Percentiles rank a stretch among this genome's conserved stretches.
Evolutionary conservation across 1,284 basidiomycete species (phyloP).

Genomic region (Ceratorhiza oryzae-sativae): DNA sequence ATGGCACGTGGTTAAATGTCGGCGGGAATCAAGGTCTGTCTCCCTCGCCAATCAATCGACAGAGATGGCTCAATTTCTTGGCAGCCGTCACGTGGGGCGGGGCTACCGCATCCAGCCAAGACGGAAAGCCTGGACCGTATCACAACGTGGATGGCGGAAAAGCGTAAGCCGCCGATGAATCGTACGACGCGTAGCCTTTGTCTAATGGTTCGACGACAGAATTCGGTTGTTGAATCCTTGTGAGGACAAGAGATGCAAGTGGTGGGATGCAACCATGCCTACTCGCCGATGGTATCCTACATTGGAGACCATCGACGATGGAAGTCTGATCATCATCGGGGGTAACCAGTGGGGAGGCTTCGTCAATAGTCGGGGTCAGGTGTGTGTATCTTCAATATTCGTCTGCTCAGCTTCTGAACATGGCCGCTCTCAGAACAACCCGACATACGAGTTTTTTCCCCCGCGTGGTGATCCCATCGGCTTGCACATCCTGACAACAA

Average conservation of each 20-base stretch:
- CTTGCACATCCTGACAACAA: conserved; percentile 80
- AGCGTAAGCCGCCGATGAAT: conserved; percentile 57
- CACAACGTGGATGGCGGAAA: conserved; percentile 43
- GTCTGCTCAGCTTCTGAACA: background rate
- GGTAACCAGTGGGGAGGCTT: conserved; percentile 83
- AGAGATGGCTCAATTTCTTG: background rate
- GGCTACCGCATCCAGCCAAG: conserved; percentile 33
- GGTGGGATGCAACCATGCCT: conserved; percentile 37
- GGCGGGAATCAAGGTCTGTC: conserved; percentile 65
- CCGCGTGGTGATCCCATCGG: conserved; percentile 63
- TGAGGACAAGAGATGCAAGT: conserved; percentile 41
- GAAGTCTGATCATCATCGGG: conserved; percentile 59
- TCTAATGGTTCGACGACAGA: conserved; percentile 51
- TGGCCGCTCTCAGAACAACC: conserved; percentile 79
- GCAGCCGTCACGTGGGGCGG: conserved; percentile 9
- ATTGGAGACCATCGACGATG: conserved; percentile 50
- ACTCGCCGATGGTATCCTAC: conserved; percentile 44
- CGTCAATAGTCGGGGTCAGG: conserved; percentile 70
- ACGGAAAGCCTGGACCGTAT: conserved; percentile 39
- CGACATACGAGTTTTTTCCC: conserved; percentile 86
- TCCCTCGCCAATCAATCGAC: background rate
- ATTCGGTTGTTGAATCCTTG: conserved; percentile 48
- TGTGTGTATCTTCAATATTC: conserved; percentile 70
- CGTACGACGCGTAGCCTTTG: conserved; percentile 57
- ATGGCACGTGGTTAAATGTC: conserved; percentile 59